Evolutionary conservation across 257 asterid genomes (phyloP).

Genomic region (Solanum pinnatisectum): DNA sequence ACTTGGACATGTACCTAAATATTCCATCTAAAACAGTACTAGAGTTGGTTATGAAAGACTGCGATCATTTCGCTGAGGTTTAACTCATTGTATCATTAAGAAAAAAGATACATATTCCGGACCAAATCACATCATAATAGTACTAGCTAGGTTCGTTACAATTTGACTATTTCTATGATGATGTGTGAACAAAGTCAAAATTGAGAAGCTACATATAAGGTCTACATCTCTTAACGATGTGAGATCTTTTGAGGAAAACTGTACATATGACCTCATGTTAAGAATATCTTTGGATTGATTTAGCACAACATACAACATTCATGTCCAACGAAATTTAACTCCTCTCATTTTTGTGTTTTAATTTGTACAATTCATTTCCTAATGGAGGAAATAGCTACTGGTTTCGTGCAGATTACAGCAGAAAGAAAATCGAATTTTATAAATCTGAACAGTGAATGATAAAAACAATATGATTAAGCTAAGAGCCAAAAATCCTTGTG

Average conservation of each 20-base stretch:
- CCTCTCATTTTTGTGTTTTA: neutral
- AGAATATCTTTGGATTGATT: neutral
- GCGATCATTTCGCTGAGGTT: neutral
- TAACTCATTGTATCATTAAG: neutral
- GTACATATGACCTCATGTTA: neutral
- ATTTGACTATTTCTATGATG: neutral
- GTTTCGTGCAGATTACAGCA: neutral
- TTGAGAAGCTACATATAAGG: neutral
- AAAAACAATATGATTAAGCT: slow-evolving; percentile 30
- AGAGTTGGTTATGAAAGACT: neutral
- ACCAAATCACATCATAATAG: neutral
- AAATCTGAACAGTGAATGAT: neutral
- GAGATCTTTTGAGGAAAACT: neutral
- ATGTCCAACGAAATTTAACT: neutral
- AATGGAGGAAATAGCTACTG: neutral
- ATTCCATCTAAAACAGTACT: neutral
- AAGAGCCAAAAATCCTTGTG: slow-evolving; percentile 96
- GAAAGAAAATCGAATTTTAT: neutral
- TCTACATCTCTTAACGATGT: neutral
- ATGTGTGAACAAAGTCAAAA: neutral
- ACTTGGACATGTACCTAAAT: neutral
- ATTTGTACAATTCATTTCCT: slow-evolving; percentile 12
- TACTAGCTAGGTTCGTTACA: neutral
- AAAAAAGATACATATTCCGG: neutral
- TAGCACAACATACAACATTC: neutral